phyloP scores from a whole-genome alignment of 2,329 filamentous ascomycete genomes.

The Alternaria brassicicola region DNA sequence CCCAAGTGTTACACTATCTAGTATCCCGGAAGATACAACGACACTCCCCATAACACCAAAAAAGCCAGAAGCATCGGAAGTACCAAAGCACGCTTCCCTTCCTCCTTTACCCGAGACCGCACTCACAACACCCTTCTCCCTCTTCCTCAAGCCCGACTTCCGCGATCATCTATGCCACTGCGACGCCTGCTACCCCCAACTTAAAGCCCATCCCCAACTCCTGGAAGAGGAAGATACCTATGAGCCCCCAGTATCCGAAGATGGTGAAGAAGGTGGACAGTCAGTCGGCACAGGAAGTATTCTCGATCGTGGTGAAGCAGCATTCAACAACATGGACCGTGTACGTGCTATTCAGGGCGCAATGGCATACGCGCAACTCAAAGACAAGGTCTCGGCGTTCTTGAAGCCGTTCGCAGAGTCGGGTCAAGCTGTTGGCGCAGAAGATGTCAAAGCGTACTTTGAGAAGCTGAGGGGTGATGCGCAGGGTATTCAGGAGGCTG shows the following conservation, averaged over 20 bases:
- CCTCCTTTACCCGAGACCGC: conserved; percentile 58
- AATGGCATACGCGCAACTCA: conserved; percentile 97
- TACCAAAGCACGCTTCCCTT: conserved; percentile 68
- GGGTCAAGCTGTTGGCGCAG: conserved; percentile 83
- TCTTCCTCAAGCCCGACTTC: conserved; percentile 83
- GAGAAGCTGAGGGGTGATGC: conserved; percentile 91
- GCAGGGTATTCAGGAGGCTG: conserved; percentile 62
- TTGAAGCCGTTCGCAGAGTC: conserved; percentile 93
- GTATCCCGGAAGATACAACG: conserved; percentile 45
- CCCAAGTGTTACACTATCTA: conserved; percentile 29
- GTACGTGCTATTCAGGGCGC: conserved; percentile 92
- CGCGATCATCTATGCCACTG: conserved; percentile 84
- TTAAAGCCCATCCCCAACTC: conserved; percentile 76
- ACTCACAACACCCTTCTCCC: conserved; percentile 69
- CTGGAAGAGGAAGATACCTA: conserved; percentile 95
- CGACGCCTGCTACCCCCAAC: conserved; percentile 74
- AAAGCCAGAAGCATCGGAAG: conserved; percentile 23
- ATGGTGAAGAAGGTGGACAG: conserved; percentile 59
- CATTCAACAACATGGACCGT: conserved; percentile 87
- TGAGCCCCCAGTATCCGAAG: conserved; percentile 80
- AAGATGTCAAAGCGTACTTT: conserved; percentile 97
- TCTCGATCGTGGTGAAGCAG: conserved; percentile 89
- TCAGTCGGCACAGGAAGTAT: conserved; percentile 78
- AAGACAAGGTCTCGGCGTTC: conserved; percentile 94
- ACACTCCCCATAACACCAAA: conserved; percentile 38